These are phyloP conservation scores for Stemphylium beticola DNA, from an alignment of 2,329 filamentous ascomycete species.

Conservation along the genomic window DNA sequence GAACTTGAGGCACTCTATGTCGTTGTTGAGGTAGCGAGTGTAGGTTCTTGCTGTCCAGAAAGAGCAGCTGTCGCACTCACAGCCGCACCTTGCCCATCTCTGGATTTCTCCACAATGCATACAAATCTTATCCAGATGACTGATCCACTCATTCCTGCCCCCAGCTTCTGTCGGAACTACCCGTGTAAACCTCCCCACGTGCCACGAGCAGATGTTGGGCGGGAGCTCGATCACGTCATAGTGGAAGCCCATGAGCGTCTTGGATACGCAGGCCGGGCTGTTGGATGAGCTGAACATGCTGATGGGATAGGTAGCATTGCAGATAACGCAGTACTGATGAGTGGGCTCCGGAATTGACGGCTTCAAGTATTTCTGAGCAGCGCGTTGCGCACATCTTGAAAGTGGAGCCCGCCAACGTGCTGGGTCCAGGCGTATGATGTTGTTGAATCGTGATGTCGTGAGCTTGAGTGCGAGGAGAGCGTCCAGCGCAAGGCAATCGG, in stretches of 20 bases:
- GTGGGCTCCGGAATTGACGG: slow-evolving; percentile 14
- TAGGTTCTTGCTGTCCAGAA: slow-evolving; percentile 35
- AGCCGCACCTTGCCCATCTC: slow-evolving; percentile 34
- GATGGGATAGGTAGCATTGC: slow-evolving; percentile 37
- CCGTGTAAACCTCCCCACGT: slow-evolving; percentile 38
- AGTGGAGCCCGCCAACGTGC: slow-evolving; percentile 18
- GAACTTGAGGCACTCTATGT: slow-evolving; percentile 27
- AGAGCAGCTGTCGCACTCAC: slow-evolving; percentile 42
- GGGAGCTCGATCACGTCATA: slow-evolving; percentile 39
- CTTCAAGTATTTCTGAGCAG: slow-evolving; percentile 36
- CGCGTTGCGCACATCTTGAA: slow-evolving; percentile 37
- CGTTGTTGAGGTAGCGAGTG: slow-evolving; percentile 41
- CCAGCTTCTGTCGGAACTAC: slow-evolving; percentile 25
- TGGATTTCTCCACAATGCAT: slow-evolving; percentile 44
- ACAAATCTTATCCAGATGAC: slow-evolving; percentile 35
- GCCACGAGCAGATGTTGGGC: slow-evolving; percentile 42
- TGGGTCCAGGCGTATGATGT: slow-evolving; percentile 27
- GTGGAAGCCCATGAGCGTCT: slow-evolving; percentile 5
- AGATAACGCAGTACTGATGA: slow-evolving; percentile 39
- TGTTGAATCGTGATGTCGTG: slow-evolving; percentile 39
- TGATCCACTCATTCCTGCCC: slow-evolving; percentile 40
- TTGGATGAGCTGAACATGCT: slow-evolving; percentile 40
- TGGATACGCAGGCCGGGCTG: slow-evolving; percentile 34
- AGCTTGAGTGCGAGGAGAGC: slow-evolving; percentile 49
- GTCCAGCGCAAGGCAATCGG: slow-evolving; percentile 45